A percentile compares a stretch with the other conserved stretches of the same genome.
Evolutionary conservation across 1,284 basidiomycete species (phyloP).

Genomic region (Ceraceosorus bombacis): DNA sequence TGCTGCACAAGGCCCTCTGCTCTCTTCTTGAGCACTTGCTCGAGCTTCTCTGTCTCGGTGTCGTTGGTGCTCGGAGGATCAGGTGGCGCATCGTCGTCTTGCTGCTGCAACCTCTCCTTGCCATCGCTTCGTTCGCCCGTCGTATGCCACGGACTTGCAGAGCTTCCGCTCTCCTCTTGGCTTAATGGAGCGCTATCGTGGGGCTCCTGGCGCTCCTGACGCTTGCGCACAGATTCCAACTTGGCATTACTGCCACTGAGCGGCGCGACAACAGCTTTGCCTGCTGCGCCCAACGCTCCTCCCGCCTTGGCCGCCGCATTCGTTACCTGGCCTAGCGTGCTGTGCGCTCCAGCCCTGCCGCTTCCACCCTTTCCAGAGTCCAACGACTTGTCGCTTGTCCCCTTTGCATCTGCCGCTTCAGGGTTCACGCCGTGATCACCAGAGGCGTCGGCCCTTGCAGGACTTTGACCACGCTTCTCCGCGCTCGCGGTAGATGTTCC

Average conservation of each 20-base stretch:
- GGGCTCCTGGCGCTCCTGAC: not conserved
- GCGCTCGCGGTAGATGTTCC: conserved; percentile 2
- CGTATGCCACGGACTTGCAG: not conserved
- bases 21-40: conserved; percentile 13
- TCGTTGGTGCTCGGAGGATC: not conserved
- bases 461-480: not conserved
- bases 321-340: conserved; percentile 21
- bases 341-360: conserved; percentile 19
- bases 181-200: conserved; percentile 10
- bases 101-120: not conserved
- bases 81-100: conserved; percentile 1
- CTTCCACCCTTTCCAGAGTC: conserved; percentile 22
- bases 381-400: conserved; percentile 16
- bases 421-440: not conserved
- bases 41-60: conserved; percentile 19
- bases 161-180: conserved; percentile 7
- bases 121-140: not conserved
- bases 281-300: conserved; percentile 59
- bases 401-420: conserved; percentile 9
- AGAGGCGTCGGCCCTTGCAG: no score
- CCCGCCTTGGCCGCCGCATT: conserved; percentile 57
- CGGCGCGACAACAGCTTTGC: conserved; percentile 20
- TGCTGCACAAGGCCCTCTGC: conserved; percentile 14
- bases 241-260: conserved; percentile 14
- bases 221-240: conserved; percentile 22